A percentile compares a stretch with the other conserved stretches of the same genome.
Evolutionary conservation across 768 basidiomycete species (phyloP).

Genomic region (Tylopilus sp.): DNA sequence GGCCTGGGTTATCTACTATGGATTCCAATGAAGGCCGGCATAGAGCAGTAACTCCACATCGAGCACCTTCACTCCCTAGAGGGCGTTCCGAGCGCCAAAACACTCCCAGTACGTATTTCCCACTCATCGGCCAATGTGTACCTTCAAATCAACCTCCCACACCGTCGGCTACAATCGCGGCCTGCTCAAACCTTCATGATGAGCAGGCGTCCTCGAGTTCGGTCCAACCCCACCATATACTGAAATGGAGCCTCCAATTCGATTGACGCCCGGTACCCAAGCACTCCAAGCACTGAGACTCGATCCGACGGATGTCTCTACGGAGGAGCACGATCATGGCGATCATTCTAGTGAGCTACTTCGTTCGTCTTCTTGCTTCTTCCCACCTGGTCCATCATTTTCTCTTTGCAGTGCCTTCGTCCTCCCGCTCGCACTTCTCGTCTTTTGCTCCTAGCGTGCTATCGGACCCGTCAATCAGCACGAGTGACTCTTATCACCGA

Average conservation of each 20-base stretch:
- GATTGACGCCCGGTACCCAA: not conserved
- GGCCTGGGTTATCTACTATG: slow-evolving; percentile 15
- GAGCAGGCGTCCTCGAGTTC: slow-evolving; percentile 6
- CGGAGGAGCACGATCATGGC: slow-evolving; percentile 1
- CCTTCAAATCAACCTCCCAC: too few relatives aligned
- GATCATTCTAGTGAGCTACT: not conserved
- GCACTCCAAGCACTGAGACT: slow-evolving; percentile 23
- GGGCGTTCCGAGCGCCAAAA: slow-evolving; percentile 3
- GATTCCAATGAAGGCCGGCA: slow-evolving; percentile 1
- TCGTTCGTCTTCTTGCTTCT: not conserved
- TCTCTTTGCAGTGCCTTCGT: not conserved
- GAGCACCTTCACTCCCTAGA: slow-evolving; percentile 1
- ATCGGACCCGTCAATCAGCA: slow-evolving; percentile 5
- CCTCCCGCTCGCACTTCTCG: not conserved
- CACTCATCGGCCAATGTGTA: not conserved
- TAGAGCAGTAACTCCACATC: not conserved
- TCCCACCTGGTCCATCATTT: not conserved
- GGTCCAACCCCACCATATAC: slow-evolving; percentile 29
- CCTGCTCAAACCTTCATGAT: not conserved
- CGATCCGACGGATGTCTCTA: slow-evolving; percentile 4
- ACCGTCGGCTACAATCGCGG: not conserved
- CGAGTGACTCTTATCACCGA: slow-evolving; percentile 2
- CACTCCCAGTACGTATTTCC: not conserved
- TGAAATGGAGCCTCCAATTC: not conserved
- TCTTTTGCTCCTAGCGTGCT: not conserved